These are phyloP conservation scores for Daucus carota DNA, from an alignment of 129 eudicot genomes.

Conservation along the genomic window DNA sequence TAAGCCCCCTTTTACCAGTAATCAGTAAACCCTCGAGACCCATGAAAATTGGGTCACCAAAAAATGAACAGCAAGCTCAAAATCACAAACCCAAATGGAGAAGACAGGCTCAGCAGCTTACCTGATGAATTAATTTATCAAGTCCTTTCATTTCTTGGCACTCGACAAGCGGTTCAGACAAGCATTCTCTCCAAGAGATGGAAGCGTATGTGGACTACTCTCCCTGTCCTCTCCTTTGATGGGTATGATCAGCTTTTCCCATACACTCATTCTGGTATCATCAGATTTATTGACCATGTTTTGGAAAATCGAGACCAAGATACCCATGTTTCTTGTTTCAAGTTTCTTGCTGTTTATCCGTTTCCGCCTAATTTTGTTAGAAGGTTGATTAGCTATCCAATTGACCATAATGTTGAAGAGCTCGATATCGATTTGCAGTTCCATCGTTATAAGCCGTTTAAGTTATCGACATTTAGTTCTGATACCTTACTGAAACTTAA, in stretches of 20 bases:
- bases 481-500: not conserved
- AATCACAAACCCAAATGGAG: not conserved
- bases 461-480: not conserved
- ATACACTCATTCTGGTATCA: not conserved
- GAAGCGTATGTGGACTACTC: conserved; percentile 1
- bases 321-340: not conserved
- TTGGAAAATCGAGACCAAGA: not conserved
- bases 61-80: not conserved
- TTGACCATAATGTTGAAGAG: not conserved
- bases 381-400: not conserved
- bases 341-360: not conserved
- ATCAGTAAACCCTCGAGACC: too few species aligned
- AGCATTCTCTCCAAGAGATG: conserved; percentile 1
- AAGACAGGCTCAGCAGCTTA: conserved; percentile 13
- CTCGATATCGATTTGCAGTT: not conserved
- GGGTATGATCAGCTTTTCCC: not conserved
- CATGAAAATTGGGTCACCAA: not conserved
- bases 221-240: not conserved
- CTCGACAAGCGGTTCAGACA: not conserved
- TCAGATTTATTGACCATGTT: not conserved
- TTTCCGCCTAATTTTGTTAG: not conserved
- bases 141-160: not conserved
- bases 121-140: not conserved
- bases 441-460: not conserved
- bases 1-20: too few species aligned